Evolutionary conservation across 2,329 filamentous ascomycete genomes (phyloP).

Genomic region (Ramularia endophylla): DNA sequence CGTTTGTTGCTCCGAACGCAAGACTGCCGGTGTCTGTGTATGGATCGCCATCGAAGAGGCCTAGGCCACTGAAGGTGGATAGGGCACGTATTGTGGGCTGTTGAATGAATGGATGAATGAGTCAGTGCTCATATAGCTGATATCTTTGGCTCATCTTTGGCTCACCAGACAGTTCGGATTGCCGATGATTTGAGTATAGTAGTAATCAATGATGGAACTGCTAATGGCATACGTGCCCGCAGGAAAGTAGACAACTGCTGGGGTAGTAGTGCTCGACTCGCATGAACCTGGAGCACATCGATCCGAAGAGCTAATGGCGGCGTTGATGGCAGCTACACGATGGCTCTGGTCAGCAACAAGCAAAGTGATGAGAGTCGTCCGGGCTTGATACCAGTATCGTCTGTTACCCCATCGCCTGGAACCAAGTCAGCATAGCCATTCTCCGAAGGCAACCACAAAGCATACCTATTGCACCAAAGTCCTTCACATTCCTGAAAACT

Average conservation of each 20-base stretch:
- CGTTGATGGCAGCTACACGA: constrained; percentile 50
- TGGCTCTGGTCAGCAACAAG: too few relatives aligned
- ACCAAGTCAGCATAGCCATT: too few relatives aligned
- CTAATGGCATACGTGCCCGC: constrained; percentile 40
- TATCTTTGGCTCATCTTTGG: too few relatives aligned
- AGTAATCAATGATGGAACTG: constrained; percentile 52
- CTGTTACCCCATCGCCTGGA: constrained; percentile 47
- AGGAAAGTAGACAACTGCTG: constrained; percentile 42
- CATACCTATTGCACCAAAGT: constrained; percentile 39
- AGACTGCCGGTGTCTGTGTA: constrained; percentile 39
- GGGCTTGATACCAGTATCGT: too few relatives aligned
- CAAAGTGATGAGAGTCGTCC: too few relatives aligned
- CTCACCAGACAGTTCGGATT: constrained; percentile 53
- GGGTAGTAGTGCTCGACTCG: constrained; percentile 44
- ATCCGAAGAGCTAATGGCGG: constrained; percentile 36
- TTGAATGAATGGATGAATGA: too few relatives aligned
- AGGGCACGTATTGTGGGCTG: constrained; percentile 53
- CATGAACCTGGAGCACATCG: constrained; percentile 36
- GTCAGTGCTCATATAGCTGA: too few relatives aligned
- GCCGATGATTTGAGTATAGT: constrained; percentile 58
- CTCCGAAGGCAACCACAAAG: too few relatives aligned
- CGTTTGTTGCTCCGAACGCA: constrained; percentile 47
- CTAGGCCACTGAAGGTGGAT: constrained; percentile 48
- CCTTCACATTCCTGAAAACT: constrained; percentile 46
- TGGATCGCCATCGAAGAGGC: constrained; percentile 53